Conservation (phyloP, 23 red algal species). For the Cyanidiococcus yangmingshanensis region DNA sequence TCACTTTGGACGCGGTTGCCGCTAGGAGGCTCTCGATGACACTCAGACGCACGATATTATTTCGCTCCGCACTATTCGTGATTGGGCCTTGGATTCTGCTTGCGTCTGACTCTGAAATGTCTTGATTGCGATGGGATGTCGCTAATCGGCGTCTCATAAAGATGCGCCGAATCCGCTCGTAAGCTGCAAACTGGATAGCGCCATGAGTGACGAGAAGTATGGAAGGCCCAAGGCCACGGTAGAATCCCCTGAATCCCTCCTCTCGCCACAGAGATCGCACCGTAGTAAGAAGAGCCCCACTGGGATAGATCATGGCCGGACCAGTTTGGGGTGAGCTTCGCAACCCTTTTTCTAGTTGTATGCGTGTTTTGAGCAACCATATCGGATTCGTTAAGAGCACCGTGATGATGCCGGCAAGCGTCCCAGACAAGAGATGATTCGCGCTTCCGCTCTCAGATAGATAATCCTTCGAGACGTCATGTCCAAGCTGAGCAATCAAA, state of each 20-base stretch:
- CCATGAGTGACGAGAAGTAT: constrained; percentile 87
- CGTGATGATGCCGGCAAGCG: constrained; percentile 54
- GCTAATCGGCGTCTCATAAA: constrained; percentile 19
- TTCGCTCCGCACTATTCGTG: not conserved
- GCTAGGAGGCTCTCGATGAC: constrained; percentile 57
- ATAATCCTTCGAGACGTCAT: not conserved
- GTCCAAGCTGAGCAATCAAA: not conserved
- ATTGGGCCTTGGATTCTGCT: not conserved
- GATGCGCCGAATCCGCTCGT: constrained; percentile 48
- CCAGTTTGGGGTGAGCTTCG: not conserved
- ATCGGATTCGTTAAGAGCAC: constrained; percentile 80
- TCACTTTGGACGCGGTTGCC: constrained; percentile 68
- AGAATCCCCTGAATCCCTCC: constrained; percentile 74
- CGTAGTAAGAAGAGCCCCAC: constrained; percentile 31
- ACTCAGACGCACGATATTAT: not conserved
- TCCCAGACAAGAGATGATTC: constrained; percentile 45
- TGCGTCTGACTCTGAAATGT: not conserved
- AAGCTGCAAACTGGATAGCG: constrained; percentile 82
- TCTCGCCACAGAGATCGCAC: constrained; percentile 35
- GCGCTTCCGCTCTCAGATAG: constrained; percentile 1
- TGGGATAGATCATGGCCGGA: not conserved
- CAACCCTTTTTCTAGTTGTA: constrained; percentile 59
- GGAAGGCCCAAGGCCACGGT: constrained; percentile 69
- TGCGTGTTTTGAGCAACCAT: constrained; percentile 91
- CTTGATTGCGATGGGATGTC: not conserved